phyloP scores from a whole-genome alignment of 495 filamentous ascomycete species.

The Rhizodiscina lignyota region DNA sequence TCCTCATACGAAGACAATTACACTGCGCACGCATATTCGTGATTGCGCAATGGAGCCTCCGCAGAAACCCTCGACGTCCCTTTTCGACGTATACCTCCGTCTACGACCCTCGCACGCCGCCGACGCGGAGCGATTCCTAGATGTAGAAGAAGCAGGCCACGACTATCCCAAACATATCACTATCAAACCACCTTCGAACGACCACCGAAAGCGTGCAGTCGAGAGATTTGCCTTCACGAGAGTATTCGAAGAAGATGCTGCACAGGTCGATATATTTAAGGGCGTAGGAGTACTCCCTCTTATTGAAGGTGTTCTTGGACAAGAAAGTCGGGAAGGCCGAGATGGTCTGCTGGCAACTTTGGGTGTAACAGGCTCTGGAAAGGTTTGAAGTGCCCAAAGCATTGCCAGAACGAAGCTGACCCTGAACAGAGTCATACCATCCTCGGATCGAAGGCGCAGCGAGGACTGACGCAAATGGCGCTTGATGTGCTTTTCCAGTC shows the following conservation, averaged over 20 bases:
- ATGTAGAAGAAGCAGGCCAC: conserved; percentile 43
- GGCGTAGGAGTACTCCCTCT: conserved; percentile 60
- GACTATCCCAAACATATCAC: conserved; percentile 61
- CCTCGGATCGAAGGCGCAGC: conserved; percentile 68
- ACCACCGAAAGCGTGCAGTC: conserved; percentile 57
- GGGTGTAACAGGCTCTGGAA: conserved; percentile 90
- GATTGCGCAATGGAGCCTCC: conserved; percentile 19
- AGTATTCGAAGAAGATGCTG: conserved; percentile 75
- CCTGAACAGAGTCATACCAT: conserved; percentile 77
- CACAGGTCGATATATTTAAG: conserved; percentile 76
- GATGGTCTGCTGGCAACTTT: conserved; percentile 86
- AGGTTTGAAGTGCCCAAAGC: conserved; percentile 36
- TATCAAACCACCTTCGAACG: conserved; percentile 64
- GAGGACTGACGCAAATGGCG: conserved; percentile 79
- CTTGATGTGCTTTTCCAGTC: conserved; percentile 81
- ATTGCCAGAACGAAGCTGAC: conserved; percentile 4
- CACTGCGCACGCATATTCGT: no score
- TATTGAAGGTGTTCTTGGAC: conserved; percentile 60
- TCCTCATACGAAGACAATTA: neutral
- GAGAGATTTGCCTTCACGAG: conserved; percentile 91
- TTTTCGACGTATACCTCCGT: conserved; percentile 89
- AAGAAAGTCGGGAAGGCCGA: conserved; percentile 51
- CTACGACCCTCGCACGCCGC: conserved; percentile 51
- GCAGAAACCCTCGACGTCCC: conserved; percentile 30
- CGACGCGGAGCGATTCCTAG: conserved; percentile 50